Conservation (phyloP, 768 basidiomycete genomes). For the Lepiota venenata region DNA sequence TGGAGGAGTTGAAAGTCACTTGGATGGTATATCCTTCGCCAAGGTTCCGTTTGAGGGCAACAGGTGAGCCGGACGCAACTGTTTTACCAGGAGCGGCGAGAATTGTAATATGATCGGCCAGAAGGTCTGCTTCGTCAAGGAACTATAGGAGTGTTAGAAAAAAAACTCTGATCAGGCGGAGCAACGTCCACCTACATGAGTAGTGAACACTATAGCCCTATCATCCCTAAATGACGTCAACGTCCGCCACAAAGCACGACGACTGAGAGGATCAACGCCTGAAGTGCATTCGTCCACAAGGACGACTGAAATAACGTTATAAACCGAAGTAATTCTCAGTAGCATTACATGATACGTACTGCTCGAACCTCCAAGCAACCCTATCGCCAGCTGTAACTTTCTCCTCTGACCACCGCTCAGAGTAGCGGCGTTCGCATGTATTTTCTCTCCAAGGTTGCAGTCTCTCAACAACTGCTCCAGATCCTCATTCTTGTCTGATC, state of each 20-base stretch:
- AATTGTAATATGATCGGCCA: conserved; percentile 75
- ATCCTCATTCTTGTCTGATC: conserved; percentile 47
- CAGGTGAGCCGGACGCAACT: conserved; percentile 71
- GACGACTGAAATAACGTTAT: conserved; percentile 31
- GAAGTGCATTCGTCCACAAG: conserved; percentile 74
- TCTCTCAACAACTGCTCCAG: conserved; percentile 61
- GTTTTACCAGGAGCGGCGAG: conserved; percentile 73
- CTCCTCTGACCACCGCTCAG: conserved; percentile 81
- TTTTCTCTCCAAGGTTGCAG: conserved; percentile 72
- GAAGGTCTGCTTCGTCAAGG: conserved; percentile 75
- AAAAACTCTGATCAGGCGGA: neutral
- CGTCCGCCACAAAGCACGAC: conserved; percentile 75
- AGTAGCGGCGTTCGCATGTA: conserved; percentile 59
- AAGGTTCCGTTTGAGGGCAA: conserved; percentile 64
- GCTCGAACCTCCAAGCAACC: conserved; percentile 71
- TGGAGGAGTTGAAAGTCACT: conserved; percentile 37
- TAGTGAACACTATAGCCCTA: conserved; percentile 72
- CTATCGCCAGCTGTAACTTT: conserved; percentile 81
- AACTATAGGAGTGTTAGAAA: conserved; percentile 36
- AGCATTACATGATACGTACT: conserved; percentile 34
- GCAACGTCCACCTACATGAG: conserved; percentile 50
- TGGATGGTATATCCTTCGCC: conserved; percentile 72
- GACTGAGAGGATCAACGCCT: conserved; percentile 78
- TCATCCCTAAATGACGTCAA: conserved; percentile 64
- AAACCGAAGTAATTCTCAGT: conserved; percentile 1